phyloP scores from a whole-genome alignment of 2,329 filamentous ascomycete species.

The Colletotrichum echinochloae region DNA sequence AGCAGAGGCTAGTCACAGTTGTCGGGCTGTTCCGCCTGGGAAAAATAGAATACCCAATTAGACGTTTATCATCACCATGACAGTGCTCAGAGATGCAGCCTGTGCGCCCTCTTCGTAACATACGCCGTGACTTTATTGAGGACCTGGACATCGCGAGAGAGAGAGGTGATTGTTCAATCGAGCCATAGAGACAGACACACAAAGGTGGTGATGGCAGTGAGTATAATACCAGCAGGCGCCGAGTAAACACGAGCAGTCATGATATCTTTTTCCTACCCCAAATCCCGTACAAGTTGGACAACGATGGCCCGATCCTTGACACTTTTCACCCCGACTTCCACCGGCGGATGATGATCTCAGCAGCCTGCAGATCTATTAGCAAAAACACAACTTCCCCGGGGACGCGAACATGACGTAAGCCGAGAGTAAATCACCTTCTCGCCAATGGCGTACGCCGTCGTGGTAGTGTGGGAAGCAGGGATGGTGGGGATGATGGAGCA shows the following conservation, averaged over 20 bases:
- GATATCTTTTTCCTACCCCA: no score
- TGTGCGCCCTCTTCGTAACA: no score
- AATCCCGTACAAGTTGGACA: neutral
- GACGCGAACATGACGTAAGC: no score
- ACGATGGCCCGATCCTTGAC: neutral
- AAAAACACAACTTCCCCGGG: no score
- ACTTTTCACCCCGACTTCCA: neutral
- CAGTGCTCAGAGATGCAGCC: no score
- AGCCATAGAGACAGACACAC: no score
- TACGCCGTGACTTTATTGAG: no score
- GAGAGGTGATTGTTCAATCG: neutral
- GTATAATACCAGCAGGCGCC: neutral
- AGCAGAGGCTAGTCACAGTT: neutral
- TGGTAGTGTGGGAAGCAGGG: slow-evolving; percentile 1
- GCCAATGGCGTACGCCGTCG: slow-evolving; percentile 62
- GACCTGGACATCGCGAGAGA: neutral
- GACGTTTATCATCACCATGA: neutral
- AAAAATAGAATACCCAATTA: neutral
- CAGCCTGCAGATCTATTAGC: neutral
- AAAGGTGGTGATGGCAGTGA: no score
- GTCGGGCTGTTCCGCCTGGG: no score
- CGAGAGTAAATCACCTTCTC: slow-evolving; percentile 52
- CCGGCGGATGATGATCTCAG: slow-evolving; percentile 1
- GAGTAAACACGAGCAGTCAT: neutral
- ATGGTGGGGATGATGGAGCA: slow-evolving; percentile 46